phyloP scores from a whole-genome alignment of 2,329 filamentous ascomycete genomes.

The Neonectria punicea region DNA sequence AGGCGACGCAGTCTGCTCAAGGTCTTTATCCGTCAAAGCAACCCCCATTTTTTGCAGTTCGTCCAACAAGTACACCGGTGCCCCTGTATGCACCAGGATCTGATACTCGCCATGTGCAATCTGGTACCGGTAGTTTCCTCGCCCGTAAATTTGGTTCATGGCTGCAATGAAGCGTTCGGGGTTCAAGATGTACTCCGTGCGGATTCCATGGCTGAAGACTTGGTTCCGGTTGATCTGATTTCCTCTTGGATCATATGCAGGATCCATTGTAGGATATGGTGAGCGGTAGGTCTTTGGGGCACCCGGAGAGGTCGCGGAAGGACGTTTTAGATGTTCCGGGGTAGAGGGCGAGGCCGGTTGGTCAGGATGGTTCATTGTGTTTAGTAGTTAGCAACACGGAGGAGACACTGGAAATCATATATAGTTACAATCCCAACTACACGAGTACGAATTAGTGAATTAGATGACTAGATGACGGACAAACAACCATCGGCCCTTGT shows the following conservation, averaged over 20 bases:
- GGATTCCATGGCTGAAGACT: neutral
- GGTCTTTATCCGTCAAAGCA: neutral
- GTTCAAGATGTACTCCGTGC: neutral
- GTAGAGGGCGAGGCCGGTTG: neutral
- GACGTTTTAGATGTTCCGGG: neutral
- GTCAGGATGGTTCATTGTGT: neutral
- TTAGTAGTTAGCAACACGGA: neutral
- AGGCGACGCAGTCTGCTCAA: neutral
- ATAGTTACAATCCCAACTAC: neutral
- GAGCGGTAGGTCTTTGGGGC: neutral
- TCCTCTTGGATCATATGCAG: neutral
- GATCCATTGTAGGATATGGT: neutral
- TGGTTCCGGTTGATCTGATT: neutral
- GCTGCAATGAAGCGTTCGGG: neutral
- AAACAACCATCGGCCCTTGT: neutral
- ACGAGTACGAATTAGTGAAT: neutral
- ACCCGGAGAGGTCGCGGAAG: neutral
- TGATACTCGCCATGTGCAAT: neutral
- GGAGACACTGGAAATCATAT: neutral
- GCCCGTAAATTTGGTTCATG: neutral
- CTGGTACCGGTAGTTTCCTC: neutral
- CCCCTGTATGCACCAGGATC: neutral
- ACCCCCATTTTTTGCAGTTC: neutral
- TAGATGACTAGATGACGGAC: neutral
- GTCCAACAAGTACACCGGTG: neutral